phyloP scores from a whole-genome alignment of 768 basidiomycete species.

The Jaapia argillacea region DNA sequence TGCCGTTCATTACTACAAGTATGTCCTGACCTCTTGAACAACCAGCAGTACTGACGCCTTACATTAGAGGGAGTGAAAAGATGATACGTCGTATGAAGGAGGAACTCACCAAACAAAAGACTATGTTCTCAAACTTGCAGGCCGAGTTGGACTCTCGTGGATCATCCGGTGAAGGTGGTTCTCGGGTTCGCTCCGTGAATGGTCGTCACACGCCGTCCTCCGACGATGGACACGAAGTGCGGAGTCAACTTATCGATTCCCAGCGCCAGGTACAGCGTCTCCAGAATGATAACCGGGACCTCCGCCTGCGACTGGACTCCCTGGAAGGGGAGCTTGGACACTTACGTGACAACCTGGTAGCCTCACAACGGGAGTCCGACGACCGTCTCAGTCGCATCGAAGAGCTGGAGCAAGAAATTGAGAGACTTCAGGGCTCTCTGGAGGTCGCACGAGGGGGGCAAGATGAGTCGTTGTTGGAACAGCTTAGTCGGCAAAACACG shows the following conservation, averaged over 20 bases:
- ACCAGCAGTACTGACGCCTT: conserved; percentile 8
- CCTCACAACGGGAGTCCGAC: conserved; percentile 70
- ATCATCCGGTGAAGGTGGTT: conserved; percentile 40
- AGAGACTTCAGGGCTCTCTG: conserved; percentile 64
- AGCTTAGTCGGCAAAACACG: conserved; percentile 74
- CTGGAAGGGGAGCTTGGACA: conserved; percentile 69
- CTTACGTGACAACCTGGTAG: conserved; percentile 59
- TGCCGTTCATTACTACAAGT: conserved; percentile 97
- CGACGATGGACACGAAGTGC: conserved; percentile 63
- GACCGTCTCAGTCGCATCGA: conserved; percentile 68
- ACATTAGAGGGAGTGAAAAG: conserved; percentile 84
- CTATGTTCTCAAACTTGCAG: conserved; percentile 68
- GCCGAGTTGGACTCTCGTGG: conserved; percentile 75
- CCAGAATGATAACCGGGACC: conserved; percentile 64
- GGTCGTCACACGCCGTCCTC: conserved; percentile 72
- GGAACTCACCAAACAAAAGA: conserved; percentile 87
- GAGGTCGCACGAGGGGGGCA: conserved; percentile 66
- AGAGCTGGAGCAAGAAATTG: conserved; percentile 74
- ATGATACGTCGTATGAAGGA: conserved; percentile 97
- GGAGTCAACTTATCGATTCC: conserved; percentile 63
- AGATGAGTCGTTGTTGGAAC: conserved; percentile 71
- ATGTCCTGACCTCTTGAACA: conserved; percentile 20
- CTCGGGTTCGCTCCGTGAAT: conserved; percentile 44
- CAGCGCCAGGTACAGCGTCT: conserved; percentile 70
- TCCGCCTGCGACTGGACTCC: conserved; percentile 59